Base-by-base conservation (phyloP, 129 eudicot genomes). In the Tanacetum coccineum region DNA sequence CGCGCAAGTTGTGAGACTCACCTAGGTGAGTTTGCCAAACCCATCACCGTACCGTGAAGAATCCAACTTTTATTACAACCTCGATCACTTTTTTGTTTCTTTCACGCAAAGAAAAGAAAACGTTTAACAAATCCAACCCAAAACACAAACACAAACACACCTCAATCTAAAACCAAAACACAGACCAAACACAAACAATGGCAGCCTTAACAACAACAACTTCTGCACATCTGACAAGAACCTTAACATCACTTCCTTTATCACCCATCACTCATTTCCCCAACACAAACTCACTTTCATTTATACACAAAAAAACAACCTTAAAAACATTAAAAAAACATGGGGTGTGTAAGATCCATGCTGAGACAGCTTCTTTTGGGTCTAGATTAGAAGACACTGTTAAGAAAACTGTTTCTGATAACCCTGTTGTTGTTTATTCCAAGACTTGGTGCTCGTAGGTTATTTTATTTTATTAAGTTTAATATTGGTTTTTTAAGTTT, bases 381-480 rank as follows among this genome's bases (percentile, higher is more conserved):
- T 83, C 92, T 47, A 79, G 85, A 54, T 77, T 88, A 51, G 98
- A 88, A 51, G 98, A 81, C 21, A 68, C 78, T 13, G 86, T 93
- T 49, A 93, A 93, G 86, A 86, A 82, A 67, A 86, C 91, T 0
- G 52, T 93, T 40, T 59, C 59, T 1, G 89, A 88, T 18, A 82
- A 93, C 73, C 95, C 95, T 5, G 92, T 93, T 63, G 98, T 93
- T 55, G 95, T 88, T 59, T 93, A 93, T 84, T 91, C 98, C 69
- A 88, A 91, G 71, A 77, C 87, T 52, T 85, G 94, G 94, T 91
- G 98, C 59, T 85, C 95, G 98, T 91, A 64, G 79, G 98, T 85
- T 18, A 0, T 12, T 4, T 47, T 49, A n/a, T n/a, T n/a, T n/a
- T n/a, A n/a, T n/a, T n/a, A n/a, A n/a, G n/a, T 69, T 50, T 19